Evolutionary conservation across 371 early-diverging fungal species (phyloP).

Genomic region (Lichtheimia corymbifera): DNA sequence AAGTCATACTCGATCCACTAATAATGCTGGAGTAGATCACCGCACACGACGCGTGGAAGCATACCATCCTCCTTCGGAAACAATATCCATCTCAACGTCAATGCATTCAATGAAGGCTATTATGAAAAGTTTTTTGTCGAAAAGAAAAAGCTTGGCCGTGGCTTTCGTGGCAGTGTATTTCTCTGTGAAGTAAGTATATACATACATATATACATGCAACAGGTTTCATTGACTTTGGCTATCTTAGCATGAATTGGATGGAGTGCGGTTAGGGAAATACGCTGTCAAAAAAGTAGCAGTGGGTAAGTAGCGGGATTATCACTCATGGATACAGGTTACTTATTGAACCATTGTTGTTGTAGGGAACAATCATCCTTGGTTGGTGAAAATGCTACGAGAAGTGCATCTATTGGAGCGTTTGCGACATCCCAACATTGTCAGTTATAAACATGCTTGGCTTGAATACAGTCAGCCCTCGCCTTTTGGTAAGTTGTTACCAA

Average conservation of each 20-base stretch:
- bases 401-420: slow-evolving; percentile 89
- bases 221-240: no score
- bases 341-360: not conserved
- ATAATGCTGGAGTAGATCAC: not conserved
- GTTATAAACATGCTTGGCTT: slow-evolving; percentile 94
- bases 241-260: slow-evolving; percentile 74
- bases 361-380: slow-evolving; percentile 86
- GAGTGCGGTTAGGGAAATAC: slow-evolving; percentile 81
- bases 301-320: slow-evolving; percentile 33
- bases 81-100: slow-evolving; percentile 33
- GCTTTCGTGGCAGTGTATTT: slow-evolving; percentile 89
- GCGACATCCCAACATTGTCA: slow-evolving; percentile 89
- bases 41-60: slow-evolving; percentile 11
- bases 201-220: not conserved
- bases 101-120: slow-evolving; percentile 88
- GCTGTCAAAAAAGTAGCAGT: slow-evolving; percentile 95
- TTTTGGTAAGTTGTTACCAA: slow-evolving; percentile 58
- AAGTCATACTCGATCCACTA: no score
- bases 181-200: slow-evolving; percentile 65
- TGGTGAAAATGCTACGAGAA: slow-evolving; percentile 91
- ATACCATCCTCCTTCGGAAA: not conserved
- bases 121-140: slow-evolving; percentile 94
- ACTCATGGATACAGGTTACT: no score
- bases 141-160: slow-evolving; percentile 83
- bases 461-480: slow-evolving; percentile 77